These are phyloP conservation scores for Porphyrellus cyaneotinctus DNA, from an alignment of 768 basidiomycete genomes.

Conservation along the genomic window DNA sequence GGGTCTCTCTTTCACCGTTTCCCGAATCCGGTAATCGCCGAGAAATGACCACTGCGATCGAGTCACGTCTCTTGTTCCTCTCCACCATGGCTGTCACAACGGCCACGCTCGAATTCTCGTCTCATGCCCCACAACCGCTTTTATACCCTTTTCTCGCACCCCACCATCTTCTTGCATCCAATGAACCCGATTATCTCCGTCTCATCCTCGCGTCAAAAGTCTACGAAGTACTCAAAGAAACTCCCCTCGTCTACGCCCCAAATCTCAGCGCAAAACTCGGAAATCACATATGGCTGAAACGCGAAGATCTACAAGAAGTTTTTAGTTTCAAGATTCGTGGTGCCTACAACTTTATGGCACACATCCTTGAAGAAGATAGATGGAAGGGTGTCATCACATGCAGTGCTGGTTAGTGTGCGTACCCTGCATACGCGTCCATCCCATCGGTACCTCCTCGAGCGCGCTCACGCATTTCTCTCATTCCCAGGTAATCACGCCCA, in stretches of 20 bases:
- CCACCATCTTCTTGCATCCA: constrained; percentile 60
- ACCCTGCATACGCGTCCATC: constrained; percentile 21
- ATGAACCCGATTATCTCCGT: constrained; percentile 82
- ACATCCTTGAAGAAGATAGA: constrained; percentile 78
- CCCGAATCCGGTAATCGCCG: constrained; percentile 21
- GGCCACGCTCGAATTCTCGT: constrained; percentile 65
- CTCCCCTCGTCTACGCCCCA: constrained; percentile 82
- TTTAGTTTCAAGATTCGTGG: constrained; percentile 99
- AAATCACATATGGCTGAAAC: constrained; percentile 92
- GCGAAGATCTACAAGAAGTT: constrained; percentile 95
- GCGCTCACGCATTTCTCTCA: neutral
- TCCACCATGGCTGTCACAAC: constrained; percentile 28
- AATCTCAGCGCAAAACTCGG: constrained; percentile 86
- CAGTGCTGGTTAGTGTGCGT: constrained; percentile 88
- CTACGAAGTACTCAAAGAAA: constrained; percentile 85
- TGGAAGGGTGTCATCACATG: constrained; percentile 99
- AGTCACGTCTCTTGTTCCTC: neutral
- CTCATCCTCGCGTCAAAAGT: constrained; percentile 88
- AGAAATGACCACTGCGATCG: neutral
- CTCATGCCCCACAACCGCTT: constrained; percentile 62
- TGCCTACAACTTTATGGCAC: constrained; percentile 98
- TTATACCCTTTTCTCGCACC: constrained; percentile 62
- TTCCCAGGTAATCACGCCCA: constrained; percentile 99
- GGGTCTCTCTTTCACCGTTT: neutral
- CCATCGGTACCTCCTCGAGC: neutral